phyloP scores from a whole-genome alignment of 108 stramenopile species.

The Craspedostauros australis region DNA sequence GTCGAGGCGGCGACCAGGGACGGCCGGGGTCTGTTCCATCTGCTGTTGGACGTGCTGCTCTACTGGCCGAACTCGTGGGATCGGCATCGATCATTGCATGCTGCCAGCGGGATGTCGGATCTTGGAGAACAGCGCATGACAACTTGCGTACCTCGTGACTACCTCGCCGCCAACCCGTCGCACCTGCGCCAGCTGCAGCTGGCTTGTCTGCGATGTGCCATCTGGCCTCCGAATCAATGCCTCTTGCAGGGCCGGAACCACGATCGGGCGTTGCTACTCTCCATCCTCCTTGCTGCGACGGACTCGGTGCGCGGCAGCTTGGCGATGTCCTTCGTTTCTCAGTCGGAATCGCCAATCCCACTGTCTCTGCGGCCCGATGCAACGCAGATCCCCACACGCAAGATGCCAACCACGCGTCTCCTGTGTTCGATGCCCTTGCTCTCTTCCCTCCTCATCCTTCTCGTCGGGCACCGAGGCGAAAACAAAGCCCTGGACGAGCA shows the following conservation, averaged over 20 bases:
- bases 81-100: background rate
- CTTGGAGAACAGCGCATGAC: background rate
- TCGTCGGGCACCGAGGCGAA: too few species aligned
- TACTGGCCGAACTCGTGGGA: background rate
- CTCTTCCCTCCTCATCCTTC: slow-evolving; percentile 3
- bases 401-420: background rate
- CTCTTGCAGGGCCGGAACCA: slow-evolving; percentile 2
- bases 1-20: background rate
- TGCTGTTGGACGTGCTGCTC: slow-evolving; percentile 5
- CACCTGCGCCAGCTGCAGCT: slow-evolving; percentile 21
- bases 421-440: slow-evolving; percentile 7
- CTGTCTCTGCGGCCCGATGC: too few species aligned
- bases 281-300: slow-evolving; percentile 3
- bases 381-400: slow-evolving; percentile 1
- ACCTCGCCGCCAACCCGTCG: background rate
- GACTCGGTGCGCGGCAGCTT: slow-evolving; percentile 21
- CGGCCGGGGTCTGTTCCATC: slow-evolving; percentile 6
- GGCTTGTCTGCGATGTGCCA: slow-evolving; percentile 5
- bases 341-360: too few species aligned
- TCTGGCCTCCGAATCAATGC: slow-evolving; percentile 1
- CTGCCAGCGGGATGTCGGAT: background rate
- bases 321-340: slow-evolving; percentile 10
- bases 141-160: background rate
- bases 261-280: slow-evolving; percentile 10
- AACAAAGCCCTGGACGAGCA: too few species aligned